Evolutionary conservation across 2,329 filamentous ascomycete genomes (phyloP).

Genomic region (Aureobasidium sp.): DNA sequence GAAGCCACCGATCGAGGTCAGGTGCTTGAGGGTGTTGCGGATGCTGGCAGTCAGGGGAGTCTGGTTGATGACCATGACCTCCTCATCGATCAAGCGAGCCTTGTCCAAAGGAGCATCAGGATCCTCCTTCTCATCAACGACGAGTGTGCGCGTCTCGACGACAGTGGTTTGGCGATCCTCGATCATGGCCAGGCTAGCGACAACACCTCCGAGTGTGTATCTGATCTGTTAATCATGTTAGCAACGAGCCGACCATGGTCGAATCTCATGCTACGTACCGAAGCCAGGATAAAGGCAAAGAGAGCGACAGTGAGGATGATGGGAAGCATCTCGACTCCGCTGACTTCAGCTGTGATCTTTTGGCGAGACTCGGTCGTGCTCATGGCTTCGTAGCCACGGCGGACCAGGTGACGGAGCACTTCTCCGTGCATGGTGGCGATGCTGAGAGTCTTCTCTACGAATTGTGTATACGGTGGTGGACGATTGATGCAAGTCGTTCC

Average conservation of each 20-base stretch:
- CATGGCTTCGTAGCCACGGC: constrained; percentile 25
- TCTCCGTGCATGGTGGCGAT: constrained; percentile 20
- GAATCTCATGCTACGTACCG: constrained; percentile 26
- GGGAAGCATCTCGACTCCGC: constrained; percentile 23
- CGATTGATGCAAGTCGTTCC: neutral
- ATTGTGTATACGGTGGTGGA: neutral
- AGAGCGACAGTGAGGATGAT: constrained; percentile 29
- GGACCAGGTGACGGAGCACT: constrained; percentile 25
- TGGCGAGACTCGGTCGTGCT: constrained; percentile 11
- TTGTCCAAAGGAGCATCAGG: constrained; percentile 38
- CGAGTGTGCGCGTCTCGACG: constrained; percentile 31
- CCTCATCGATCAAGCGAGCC: constrained; percentile 30
- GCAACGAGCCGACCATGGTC: neutral
- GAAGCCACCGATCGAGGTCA: constrained; percentile 40
- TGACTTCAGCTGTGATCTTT: constrained; percentile 19
- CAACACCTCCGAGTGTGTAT: constrained; percentile 53
- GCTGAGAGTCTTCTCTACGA: neutral
- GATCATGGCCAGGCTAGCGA: constrained; percentile 56
- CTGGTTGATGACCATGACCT: constrained; percentile 40
- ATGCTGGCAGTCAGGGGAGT: constrained; percentile 56
- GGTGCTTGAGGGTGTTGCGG: constrained; percentile 49
- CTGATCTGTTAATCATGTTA: constrained; percentile 21
- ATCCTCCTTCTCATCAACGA: constrained; percentile 46
- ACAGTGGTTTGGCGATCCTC: constrained; percentile 50
- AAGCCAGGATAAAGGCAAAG: constrained; percentile 34